Conservation (phyloP, 257 asterid genomes). For the Solanum phureja region DNA sequence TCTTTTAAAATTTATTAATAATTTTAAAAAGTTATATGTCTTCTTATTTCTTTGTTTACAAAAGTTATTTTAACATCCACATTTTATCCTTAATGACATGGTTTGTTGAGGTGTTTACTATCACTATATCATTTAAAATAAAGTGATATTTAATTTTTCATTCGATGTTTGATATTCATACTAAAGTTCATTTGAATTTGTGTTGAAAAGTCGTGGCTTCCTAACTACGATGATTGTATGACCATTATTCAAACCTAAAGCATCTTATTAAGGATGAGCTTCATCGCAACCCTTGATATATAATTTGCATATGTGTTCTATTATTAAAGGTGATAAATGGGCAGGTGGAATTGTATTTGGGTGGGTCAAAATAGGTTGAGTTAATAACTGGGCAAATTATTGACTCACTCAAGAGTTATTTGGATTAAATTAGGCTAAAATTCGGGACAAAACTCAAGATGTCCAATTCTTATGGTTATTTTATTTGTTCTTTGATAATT, state of each 20-base stretch:
- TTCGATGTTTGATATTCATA: no score
- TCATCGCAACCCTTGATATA: not conserved
- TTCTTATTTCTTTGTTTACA: no score
- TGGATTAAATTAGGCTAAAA: not conserved
- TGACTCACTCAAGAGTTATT: not conserved
- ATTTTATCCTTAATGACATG: no score
- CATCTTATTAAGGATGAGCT: not conserved
- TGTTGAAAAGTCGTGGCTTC: no score
- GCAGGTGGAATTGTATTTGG: rapidly evolving
- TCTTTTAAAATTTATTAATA: no score
- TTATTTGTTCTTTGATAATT: not conserved
- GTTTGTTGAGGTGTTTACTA: no score
- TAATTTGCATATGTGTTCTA: not conserved
- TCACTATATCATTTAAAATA: no score
- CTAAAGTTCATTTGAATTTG: no score
- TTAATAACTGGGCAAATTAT: not conserved
- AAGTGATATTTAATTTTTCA: no score
- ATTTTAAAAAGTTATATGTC: no score
- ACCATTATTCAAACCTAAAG: not conserved
- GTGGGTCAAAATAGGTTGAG: not conserved
- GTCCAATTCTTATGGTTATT: no score
- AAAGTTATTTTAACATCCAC: no score
- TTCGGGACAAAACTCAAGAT: not conserved
- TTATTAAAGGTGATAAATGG: not conserved
- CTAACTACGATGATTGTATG: not conserved